Conservation (phyloP, 75 land plant genomes). For the Chamaecyparis obtusa region DNA sequence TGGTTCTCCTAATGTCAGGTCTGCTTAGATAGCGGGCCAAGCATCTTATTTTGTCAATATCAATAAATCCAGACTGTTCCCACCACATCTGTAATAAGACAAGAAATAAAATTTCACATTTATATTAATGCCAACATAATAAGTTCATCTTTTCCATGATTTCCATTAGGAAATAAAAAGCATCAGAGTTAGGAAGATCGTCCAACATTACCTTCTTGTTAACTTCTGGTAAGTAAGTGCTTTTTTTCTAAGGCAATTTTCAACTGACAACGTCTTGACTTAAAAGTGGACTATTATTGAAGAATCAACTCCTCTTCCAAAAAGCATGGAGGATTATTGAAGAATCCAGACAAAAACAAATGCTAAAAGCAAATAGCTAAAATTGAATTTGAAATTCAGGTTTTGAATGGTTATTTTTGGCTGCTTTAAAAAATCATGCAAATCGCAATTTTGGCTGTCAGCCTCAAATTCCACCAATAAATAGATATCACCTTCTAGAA, state of each 20-base stretch:
- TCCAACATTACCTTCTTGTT: constrained; percentile 44
- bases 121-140: not conserved
- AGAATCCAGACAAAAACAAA: too few relatives aligned
- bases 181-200: not conserved
- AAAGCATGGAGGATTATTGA: too few relatives aligned
- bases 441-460: too few relatives aligned
- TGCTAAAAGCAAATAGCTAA: too few relatives aligned
- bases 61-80: constrained; percentile 78
- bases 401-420: too few relatives aligned
- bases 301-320: too few relatives aligned
- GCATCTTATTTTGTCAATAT: constrained; percentile 89
- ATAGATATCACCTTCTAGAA: too few relatives aligned
- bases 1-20: constrained; percentile 69
- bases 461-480: too few relatives aligned
- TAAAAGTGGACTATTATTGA: constrained; percentile 84
- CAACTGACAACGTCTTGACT: constrained; percentile 94
- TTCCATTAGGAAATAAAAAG: not conserved
- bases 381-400: too few relatives aligned
- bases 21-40: constrained; percentile 89
- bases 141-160: not conserved
- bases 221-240: constrained; percentile 51
- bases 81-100: constrained; percentile 44
- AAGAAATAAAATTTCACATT: not conserved
- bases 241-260: constrained; percentile 83
- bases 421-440: too few relatives aligned